phyloP scores from a whole-genome alignment of 495 filamentous ascomycete species.

The Rhizodiscina lignyota region DNA sequence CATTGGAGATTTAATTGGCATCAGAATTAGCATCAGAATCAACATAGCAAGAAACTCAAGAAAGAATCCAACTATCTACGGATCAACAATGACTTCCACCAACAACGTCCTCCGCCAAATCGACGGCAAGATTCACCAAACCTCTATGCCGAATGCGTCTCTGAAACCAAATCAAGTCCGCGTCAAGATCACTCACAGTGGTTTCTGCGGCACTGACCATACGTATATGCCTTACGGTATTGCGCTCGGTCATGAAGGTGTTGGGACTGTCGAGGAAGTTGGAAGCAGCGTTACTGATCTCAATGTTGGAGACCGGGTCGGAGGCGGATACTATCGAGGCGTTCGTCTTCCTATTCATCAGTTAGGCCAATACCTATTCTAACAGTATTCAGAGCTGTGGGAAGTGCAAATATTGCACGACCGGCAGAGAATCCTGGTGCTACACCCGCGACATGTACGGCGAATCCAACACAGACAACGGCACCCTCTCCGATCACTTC shows the following conservation, averaged over 20 bases:
- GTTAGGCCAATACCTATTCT: no score
- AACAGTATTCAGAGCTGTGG: no score
- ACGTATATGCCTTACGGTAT: slow-evolving; percentile 16
- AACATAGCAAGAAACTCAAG: no score
- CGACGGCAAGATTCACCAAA: no score
- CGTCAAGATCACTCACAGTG: slow-evolving; percentile 29
- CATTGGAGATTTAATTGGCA: no score
- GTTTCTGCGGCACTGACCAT: slow-evolving; percentile 29
- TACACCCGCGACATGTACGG: slow-evolving; percentile 32
- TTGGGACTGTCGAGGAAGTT: slow-evolving; percentile 26
- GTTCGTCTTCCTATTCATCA: no score
- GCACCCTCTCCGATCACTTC: slow-evolving; percentile 9
- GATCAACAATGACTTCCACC: no score
- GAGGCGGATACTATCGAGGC: slow-evolving; percentile 15
- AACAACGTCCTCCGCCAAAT: no score
- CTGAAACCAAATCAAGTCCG: slow-evolving; percentile 31
- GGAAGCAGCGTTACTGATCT: slow-evolving; percentile 17
- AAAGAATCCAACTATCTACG: no score
- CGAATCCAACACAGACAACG: slow-evolving; percentile 13
- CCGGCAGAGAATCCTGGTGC: slow-evolving; percentile 37
- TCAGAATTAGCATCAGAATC: no score
- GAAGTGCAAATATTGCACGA: slow-evolving; percentile 35
- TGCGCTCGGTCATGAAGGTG: slow-evolving; percentile 26
- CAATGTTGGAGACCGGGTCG: slow-evolving; percentile 28
- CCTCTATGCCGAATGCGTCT: no score